Conservation (phyloP, 768 basidiomycete species). For the Stropharia rugosoannulata region DNA sequence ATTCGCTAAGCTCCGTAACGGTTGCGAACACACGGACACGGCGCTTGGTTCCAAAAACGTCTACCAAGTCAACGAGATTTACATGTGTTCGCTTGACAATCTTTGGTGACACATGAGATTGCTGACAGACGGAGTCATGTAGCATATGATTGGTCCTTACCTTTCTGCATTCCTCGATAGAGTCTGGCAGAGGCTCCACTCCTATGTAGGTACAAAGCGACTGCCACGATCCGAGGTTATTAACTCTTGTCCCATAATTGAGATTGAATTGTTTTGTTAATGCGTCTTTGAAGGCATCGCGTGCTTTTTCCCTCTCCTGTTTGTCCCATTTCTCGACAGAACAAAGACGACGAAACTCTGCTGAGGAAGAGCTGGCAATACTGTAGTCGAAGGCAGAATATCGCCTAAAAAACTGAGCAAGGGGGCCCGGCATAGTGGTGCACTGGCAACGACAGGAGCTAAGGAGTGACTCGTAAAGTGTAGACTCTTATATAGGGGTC, state of each 20-base stretch:
- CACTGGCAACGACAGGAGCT: too few relatives aligned
- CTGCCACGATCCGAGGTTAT: constrained; percentile 26
- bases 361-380: constrained; percentile 12
- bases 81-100: constrained; percentile 28
- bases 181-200: constrained; percentile 25
- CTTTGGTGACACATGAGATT: constrained; percentile 11
- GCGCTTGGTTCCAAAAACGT: constrained; percentile 11
- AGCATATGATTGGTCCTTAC: constrained; percentile 7
- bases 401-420: constrained; percentile 17
- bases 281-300: constrained; percentile 21
- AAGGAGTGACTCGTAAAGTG: too few relatives aligned
- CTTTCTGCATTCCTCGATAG: constrained; percentile 20
- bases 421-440: not conserved
- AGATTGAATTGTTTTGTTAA: constrained; percentile 29
- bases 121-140: not conserved
- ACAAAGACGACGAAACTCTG: constrained; percentile 24
- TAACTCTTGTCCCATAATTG: constrained; percentile 28
- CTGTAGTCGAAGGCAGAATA: constrained; percentile 19
- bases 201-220: constrained; percentile 22
- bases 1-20: constrained; percentile 26
- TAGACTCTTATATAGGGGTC: too few relatives aligned
- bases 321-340: constrained; percentile 10
- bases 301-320: constrained; percentile 12
- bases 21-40: constrained; percentile 19
- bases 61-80: constrained; percentile 37